Evolutionary conservation across 2,329 filamentous ascomycete species (phyloP).

Genomic region (Cercospora sp.): DNA sequence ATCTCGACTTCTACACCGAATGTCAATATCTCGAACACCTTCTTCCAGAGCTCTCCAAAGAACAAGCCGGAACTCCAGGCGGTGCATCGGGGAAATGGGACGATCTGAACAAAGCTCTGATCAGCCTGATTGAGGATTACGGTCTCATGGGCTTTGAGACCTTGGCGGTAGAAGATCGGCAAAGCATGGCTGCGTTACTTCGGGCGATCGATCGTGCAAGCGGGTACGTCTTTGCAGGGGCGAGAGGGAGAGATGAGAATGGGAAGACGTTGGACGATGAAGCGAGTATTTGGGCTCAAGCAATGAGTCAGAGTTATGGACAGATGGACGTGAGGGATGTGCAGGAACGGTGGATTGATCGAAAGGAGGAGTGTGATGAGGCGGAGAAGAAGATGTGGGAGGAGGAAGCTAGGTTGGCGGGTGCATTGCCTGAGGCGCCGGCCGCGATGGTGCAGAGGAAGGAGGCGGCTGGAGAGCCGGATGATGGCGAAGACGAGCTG

Average conservation of each 20-base stretch:
- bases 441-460: slow-evolving; percentile 29
- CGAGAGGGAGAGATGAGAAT: slow-evolving; percentile 83
- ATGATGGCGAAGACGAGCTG: slow-evolving; percentile 33
- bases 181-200: slow-evolving; percentile 90
- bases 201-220: slow-evolving; percentile 87
- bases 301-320: slow-evolving; percentile 70
- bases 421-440: slow-evolving; percentile 32
- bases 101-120: slow-evolving; percentile 80
- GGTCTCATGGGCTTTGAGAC: slow-evolving; percentile 90
- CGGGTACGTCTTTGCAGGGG: slow-evolving; percentile 87
- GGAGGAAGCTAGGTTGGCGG: slow-evolving; percentile 60
- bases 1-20: slow-evolving; percentile 95
- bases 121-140: slow-evolving; percentile 84
- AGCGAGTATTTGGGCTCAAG: slow-evolving; percentile 85
- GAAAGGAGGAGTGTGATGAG: slow-evolving; percentile 83
- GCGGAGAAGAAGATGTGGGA: slow-evolving; percentile 73
- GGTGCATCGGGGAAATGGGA: slow-evolving; percentile 65
- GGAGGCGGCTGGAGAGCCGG: slow-evolving; percentile 20
- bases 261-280: slow-evolving; percentile 37
- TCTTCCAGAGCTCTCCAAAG: slow-evolving; percentile 74
- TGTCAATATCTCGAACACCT: slow-evolving; percentile 89
- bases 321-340: slow-evolving; percentile 83
- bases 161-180: slow-evolving; percentile 92
- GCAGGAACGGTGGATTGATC: slow-evolving; percentile 93
- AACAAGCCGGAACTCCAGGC: slow-evolving; percentile 56